Base-by-base conservation (phyloP, 2,329 filamentous ascomycete genomes). In the Ophiostoma sp. region DNA sequence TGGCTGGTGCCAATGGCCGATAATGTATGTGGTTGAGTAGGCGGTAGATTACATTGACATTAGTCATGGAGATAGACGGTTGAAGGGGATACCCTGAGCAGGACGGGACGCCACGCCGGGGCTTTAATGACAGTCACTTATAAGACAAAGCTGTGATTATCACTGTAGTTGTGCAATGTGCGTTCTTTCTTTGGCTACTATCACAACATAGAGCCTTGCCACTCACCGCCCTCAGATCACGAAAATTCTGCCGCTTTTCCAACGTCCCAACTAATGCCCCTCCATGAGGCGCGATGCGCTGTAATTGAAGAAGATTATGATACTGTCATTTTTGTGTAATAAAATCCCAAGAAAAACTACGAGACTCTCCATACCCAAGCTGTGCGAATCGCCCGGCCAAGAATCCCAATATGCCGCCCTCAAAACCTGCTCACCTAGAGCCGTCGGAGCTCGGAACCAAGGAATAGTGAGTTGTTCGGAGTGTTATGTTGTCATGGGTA, bases 401-500 rank as follows among this genome's bases (percentile, higher is more conserved):
- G 10, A 3, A 33, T 1, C 1, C 4, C 13, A 62, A 4, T 1
- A 60, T 71, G 72, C 64, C 69, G n/a, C 48, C 68, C 4, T 54
- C 67, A 52, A 84, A 82, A 72, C 89, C 89, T n/a, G 80, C 80
- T 1, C 87, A 90, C 75, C 88, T 97, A 35, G 86, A 90, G 74
- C 92, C 93, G 23, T 96, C 83, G 77, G 81, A 86, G 78, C 86
- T 98, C 39, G 94, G 94, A 68, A 97, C 93, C 39, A 96, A 93
- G 80, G 89, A 94, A 83, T 96, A 96, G 93, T 96, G 82, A 76
- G 87, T 84, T 20, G 2, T 15, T 3, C 23, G 10, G 31, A 41
- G 31, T 39, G 15, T 39, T 36, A 35, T n/a, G 7, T 10, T n/a
- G 20, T 4, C 20, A 13, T 13, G 8, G 27, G 5, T 31, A 35